Percentiles rank a stretch among this genome's conserved stretches.
Conservation (phyloP, 2,329 filamentous ascomycete genomes). For the Monosporascus sp. region DNA sequence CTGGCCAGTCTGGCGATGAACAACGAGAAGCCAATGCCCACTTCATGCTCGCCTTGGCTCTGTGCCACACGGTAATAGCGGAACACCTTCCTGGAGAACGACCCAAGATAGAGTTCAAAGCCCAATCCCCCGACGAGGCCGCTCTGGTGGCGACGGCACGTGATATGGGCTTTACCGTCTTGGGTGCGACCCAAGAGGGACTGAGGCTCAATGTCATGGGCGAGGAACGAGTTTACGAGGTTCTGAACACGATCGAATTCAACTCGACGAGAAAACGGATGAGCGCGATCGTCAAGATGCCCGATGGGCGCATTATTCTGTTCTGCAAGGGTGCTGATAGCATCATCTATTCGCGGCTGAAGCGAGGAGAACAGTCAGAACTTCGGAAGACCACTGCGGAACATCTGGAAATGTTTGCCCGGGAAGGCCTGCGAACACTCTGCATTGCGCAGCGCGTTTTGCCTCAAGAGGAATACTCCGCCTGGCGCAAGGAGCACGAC, state of each 20-base stretch:
- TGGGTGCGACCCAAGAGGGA: slow-evolving; percentile 73
- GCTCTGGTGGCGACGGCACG: slow-evolving; percentile 90
- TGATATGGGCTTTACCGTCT: slow-evolving; percentile 90
- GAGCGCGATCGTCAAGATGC: slow-evolving; percentile 96
- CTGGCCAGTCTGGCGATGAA: slow-evolving; percentile 67
- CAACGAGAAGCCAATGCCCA: slow-evolving; percentile 75
- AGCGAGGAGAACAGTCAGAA: slow-evolving; percentile 77
- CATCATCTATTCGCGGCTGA: slow-evolving; percentile 89
- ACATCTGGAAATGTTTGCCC: slow-evolving; percentile 93
- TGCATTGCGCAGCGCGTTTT: slow-evolving; percentile 85
- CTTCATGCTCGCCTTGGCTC: slow-evolving; percentile 90
- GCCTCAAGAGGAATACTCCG: slow-evolving; percentile 73
- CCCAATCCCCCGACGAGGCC: slow-evolving; percentile 94
- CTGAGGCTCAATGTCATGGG: slow-evolving; percentile 85
- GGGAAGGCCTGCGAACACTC: slow-evolving; percentile 88
- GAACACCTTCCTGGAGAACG: slow-evolving; percentile 86
- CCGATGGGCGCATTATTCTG: slow-evolving; percentile 78
- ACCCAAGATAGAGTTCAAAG: slow-evolving; percentile 90
- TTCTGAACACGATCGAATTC: slow-evolving; percentile 95
- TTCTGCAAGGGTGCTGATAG: slow-evolving; percentile 98
- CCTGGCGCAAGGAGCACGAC: slow-evolving; percentile 85
- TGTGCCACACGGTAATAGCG: slow-evolving; percentile 96
- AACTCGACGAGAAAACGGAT: slow-evolving; percentile 96
- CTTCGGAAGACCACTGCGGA: slow-evolving; percentile 80
- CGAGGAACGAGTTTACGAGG: slow-evolving; percentile 74